These are phyloP conservation scores for Coemansia sp. DNA, from an alignment of 192 early-diverging fungal genomes.

Conservation along the genomic window DNA sequence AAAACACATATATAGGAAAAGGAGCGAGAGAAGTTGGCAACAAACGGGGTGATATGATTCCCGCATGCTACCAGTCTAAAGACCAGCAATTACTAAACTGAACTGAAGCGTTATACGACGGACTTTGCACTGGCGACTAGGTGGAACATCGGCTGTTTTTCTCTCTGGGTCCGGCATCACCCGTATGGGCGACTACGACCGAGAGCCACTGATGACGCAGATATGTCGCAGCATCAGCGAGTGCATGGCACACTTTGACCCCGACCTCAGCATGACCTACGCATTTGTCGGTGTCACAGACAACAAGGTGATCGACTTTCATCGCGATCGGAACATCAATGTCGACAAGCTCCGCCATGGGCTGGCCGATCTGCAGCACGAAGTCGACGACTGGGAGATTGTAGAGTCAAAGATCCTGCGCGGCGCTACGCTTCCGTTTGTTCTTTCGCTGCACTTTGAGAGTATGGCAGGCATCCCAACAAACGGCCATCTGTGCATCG, in stretches of 20 bases:
- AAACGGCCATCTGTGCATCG: constrained; percentile 47
- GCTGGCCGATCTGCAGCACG: constrained; percentile 46
- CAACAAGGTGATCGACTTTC: constrained; percentile 44
- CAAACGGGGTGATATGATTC: not conserved
- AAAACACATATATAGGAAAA: not conserved
- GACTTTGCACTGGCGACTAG: constrained; percentile 3
- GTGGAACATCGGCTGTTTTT: constrained; percentile 51
- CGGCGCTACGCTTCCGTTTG: constrained; percentile 48
- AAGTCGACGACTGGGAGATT: constrained; percentile 52
- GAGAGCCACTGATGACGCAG: constrained; percentile 30
- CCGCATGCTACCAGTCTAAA: not conserved
- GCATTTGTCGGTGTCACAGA: constrained; percentile 52
- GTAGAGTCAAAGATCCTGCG: constrained; percentile 38
- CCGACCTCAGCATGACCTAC: constrained; percentile 55
- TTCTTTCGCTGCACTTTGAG: constrained; percentile 53
- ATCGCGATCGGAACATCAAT: constrained; percentile 36
- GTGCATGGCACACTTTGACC: constrained; percentile 40
- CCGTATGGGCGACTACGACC: constrained; percentile 43
- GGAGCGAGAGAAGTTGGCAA: not conserved
- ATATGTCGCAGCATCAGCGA: constrained; percentile 31
- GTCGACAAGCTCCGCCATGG: constrained; percentile 26
- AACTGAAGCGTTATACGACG: not conserved
- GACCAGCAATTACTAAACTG: not conserved
- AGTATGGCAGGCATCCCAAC: constrained; percentile 39
- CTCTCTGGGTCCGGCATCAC: constrained; percentile 44